Base-by-base conservation (phyloP, 805 yeast species). In the Kodamaea lidongshanica region DNA sequence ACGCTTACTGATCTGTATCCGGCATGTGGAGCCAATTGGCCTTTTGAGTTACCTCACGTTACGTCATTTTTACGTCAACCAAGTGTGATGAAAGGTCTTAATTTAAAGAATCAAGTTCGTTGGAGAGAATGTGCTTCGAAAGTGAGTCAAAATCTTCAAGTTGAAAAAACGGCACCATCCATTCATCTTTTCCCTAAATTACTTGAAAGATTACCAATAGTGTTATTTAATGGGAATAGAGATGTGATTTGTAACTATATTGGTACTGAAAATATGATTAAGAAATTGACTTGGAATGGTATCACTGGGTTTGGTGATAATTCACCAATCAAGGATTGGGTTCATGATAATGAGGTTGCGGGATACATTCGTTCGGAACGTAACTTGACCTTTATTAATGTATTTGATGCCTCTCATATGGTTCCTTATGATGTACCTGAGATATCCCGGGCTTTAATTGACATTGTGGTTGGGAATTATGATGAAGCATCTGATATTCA, bases 11-110 rank as follows among this genome's bases (percentile, higher is more conserved):
- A 87, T 50, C 56, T 76, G 1, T 85, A 66, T 44, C 96, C 97
- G 0, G 58, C 80, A 0, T 92, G 98, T 58, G 97, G 97, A 5
- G 67, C 74, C 73, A 79, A 81, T 52, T 92, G 97, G 97, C 98
- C 98, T 0, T 68, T 69, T 12, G 78, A 68, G 35, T 60, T 80
- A 37, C 55, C 46, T 1, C 32, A 48, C 16, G 73, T 79, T 11
- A 58, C 62, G 0, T 64, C 67, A 4, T 82, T 77, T 42, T 62
- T 82, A 35, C 58, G 64, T 16, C 38, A 50, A 2, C 54, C 57
- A 3, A 59, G 57, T 1, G 81, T 77, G 6, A 65, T 63, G 46
- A 35, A 48, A 14, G 65, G 73, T 8, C 58, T 83, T 45, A 74
- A 83, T 53, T 60, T 58, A 40, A 56, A 65, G 27, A 50, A 49